Base-by-base conservation (phyloP, 805 yeast genomes). In the Candida corydali region DNA sequence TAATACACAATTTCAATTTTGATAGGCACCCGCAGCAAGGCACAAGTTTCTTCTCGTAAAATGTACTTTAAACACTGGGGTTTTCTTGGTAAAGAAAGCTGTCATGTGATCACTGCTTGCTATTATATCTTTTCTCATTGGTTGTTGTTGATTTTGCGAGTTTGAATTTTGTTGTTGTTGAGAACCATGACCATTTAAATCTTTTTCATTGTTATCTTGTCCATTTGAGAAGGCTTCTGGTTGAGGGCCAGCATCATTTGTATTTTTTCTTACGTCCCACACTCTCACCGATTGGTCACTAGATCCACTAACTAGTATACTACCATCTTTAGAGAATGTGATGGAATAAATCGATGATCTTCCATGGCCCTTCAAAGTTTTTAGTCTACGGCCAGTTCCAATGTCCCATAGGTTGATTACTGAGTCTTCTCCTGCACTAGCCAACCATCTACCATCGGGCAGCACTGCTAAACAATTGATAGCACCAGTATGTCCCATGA, bases 401-500 rank as follows among this genome's bases (percentile, higher is more conserved):
- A 86, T 79, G 63, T 93, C 99, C 95, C 97, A 93, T 26, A 93
- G 72, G 54, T 83, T 82, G 24, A 93, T 84, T 8, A 83, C 75
- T 29, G 88, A 79, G 57, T 93, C 98, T 54, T 88, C 97, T 37
- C 96, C 95, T 2, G 95, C 97, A 39, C 88, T 78, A 3, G 98
- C 96, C 39, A 93, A 66, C 91, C 96, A 86, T 53, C 97, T 73
- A 3, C 99, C 99, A 65, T 93, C 97, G 0, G 98, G 98, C 1
- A 96, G 83, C 7, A 87, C 95, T 0, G 95, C 88, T 46, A 86
- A 65, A 14, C 88, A 74, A 44, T 86, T 83, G 16, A 93, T 76
- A 1, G 97, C 83, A n/a, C 89, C 88, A 2, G 88, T 78, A 52
- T 89, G 97, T 1, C 96, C 97, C 59, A 87, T 77, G 58, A 93